These are phyloP conservation scores for Bretschneidera sinensis DNA, from an alignment of 345 rosid genomes.

Conservation along the genomic window DNA sequence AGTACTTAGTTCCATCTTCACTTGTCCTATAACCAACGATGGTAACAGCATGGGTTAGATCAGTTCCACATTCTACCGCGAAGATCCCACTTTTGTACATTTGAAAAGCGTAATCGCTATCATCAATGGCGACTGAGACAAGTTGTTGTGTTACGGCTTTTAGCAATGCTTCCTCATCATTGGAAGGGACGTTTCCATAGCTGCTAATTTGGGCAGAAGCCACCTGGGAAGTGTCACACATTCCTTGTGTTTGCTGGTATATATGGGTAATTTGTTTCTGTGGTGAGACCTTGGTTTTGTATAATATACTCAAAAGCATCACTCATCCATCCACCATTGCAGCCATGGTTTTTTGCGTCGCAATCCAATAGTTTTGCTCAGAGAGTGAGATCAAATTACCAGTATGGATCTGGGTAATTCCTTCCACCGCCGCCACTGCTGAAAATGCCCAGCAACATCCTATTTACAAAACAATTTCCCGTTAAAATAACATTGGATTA, in stretches of 20 bases:
- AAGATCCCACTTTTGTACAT: conserved; percentile 41
- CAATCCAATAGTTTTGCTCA: conserved; percentile 52
- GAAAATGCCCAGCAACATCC: conserved; percentile 71
- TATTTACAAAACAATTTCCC: too few species aligned
- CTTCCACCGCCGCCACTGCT: conserved; percentile 55
- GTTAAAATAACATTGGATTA: too few species aligned
- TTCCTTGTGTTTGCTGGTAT: conserved; percentile 18
- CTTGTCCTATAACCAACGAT: conserved; percentile 45
- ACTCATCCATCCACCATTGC: conserved; percentile 17
- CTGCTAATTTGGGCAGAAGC: conserved; percentile 37
- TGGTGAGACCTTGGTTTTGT: conserved; percentile 29
- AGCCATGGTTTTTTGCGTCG: conserved; percentile 24
- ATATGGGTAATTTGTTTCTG: conserved; percentile 27
- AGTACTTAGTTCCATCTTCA: conserved; percentile 33
- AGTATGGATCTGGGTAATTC: conserved; percentile 31
- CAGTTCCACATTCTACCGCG: conserved; percentile 32
- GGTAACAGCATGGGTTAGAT: conserved; percentile 42
- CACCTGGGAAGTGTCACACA: conserved; percentile 11
- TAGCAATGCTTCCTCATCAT: conserved; percentile 39
- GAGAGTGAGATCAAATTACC: conserved; percentile 40
- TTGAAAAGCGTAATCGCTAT: conserved; percentile 22
- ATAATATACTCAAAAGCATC: conserved; percentile 27
- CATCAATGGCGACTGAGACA: conserved; percentile 43
- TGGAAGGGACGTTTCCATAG: conserved; percentile 39
- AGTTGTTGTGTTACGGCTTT: conserved; percentile 57